Conservation (phyloP, 2,329 filamentous ascomycete genomes). For the Parastagonospora avenae region DNA sequence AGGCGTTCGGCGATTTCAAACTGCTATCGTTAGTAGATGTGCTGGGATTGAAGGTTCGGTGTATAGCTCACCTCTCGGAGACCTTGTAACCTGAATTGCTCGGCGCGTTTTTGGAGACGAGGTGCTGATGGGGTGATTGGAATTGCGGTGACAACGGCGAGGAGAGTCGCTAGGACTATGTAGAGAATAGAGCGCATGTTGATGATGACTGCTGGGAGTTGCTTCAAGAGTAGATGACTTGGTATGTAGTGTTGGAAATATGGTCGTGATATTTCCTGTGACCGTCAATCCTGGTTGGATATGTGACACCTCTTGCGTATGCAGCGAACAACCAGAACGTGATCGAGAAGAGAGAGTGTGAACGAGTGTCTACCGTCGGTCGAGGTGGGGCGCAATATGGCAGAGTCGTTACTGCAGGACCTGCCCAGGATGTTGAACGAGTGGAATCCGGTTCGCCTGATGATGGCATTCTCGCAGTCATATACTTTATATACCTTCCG, state of each 20-base stretch:
- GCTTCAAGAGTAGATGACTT: not conserved
- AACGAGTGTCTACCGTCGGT: conserved; percentile 21
- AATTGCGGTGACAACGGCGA: conserved; percentile 31
- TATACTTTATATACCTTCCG: conserved; percentile 24
- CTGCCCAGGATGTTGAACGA: conserved; percentile 12
- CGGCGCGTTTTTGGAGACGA: conserved; percentile 37
- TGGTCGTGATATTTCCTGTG: not conserved
- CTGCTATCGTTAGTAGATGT: conserved; percentile 20
- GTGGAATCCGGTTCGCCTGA: conserved; percentile 24
- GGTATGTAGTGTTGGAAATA: not conserved
- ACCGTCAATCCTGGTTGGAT: not conserved
- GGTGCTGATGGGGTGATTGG: conserved; percentile 45
- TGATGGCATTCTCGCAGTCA: conserved; percentile 16
- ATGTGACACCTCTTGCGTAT: not conserved
- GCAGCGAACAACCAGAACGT: conserved; percentile 13
- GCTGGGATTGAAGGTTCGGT: not conserved
- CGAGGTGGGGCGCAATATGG: conserved; percentile 8
- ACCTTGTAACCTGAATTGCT: conserved; percentile 41
- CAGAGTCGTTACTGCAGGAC: conserved; percentile 16
- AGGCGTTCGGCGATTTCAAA: conserved; percentile 42
- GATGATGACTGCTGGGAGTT: conserved; percentile 1
- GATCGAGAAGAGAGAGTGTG: conserved; percentile 11
- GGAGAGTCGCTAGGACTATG: conserved; percentile 30
- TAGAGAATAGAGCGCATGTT: conserved; percentile 35
- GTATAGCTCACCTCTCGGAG: conserved; percentile 36